Base-by-base conservation (phyloP, 495 filamentous ascomycete species). In the Tuber microsphaerosporum region DNA sequence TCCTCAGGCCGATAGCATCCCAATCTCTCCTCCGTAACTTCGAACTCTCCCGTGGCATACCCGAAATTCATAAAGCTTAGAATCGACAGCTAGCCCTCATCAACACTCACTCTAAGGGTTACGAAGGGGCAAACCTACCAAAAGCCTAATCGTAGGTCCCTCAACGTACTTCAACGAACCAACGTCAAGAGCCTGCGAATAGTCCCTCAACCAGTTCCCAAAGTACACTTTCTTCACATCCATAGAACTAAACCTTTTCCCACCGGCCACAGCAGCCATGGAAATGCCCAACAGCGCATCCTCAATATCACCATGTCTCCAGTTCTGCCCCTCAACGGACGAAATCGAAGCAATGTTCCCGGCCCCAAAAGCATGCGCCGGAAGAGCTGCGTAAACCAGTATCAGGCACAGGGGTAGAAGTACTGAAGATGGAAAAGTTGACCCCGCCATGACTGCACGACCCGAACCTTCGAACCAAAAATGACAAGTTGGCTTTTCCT, bases 261-360 rank as follows among this genome's bases (percentile, higher is more conserved):
- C 92, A 75, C 92, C 92, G 56, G 90, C 89, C 73, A 88, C 89
- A 71, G 88, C 87, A n/a, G 93, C 90, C 87, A 95, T 91, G 73
- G 90, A 82, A 42, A 97, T 85, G 70, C 86, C 88, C 74, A 97
- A 88, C 31, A 97, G 88, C 44, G 91, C 89, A 86, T 97, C 94
- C 87, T 97, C 94, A 82, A 97, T 95, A 84, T 98, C 94, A 75
- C 94, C 94, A 90, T 97, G 94, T 70, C 94, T 93, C 92, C 92
- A 97, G 83, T 96, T 96, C 77, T 90, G 85, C 74, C 93, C 94
- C 74, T 75, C 74, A 37, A 80, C 78, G 78, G 88, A 89, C 71
- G 93, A 90, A 72, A 92, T 88, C 9, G 91, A 89, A 34, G 86
- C 86, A 79, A 96, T 94, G 83, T 94, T 95, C 51, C 93, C 93